Evolutionary conservation across 805 yeast genomes (phyloP).

Genomic region (Zygosaccharomyces pseudorouxii): DNA sequence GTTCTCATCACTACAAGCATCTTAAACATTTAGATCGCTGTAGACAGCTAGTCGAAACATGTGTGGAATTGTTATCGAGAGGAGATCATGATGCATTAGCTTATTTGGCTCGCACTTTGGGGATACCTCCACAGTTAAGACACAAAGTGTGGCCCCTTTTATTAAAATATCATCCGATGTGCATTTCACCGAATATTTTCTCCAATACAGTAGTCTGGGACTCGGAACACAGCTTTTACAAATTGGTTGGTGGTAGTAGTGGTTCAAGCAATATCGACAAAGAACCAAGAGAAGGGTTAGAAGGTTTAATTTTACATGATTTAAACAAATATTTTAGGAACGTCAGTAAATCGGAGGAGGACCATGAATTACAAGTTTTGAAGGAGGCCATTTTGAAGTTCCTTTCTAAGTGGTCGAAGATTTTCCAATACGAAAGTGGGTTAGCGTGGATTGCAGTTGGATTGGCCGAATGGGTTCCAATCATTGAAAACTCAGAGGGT

Average conservation of each 20-base stretch:
- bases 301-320: conserved; percentile 48
- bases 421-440: conserved; percentile 74
- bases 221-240: conserved; percentile 12
- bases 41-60: conserved; percentile 40
- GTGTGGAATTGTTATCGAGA: conserved; percentile 50
- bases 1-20: conserved; percentile 28
- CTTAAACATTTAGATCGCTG: conserved; percentile 28
- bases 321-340: conserved; percentile 49
- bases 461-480: conserved; percentile 85
- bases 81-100: conserved; percentile 75
- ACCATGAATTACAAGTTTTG: conserved; percentile 45
- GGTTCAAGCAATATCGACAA: conserved; percentile 10
- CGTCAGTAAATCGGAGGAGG: conserved; percentile 5
- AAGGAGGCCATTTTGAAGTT: conserved; percentile 61
- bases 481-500: conserved; percentile 28
- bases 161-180: conserved; percentile 80
- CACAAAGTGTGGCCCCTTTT: conserved; percentile 81
- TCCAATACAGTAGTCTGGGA: conserved; percentile 44
- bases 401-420: conserved; percentile 70
- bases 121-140: conserved; percentile 79
- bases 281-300: conserved; percentile 21
- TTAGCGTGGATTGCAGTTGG: conserved; percentile 85
- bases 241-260: conserved; percentile 9
- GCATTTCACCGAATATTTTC: conserved; percentile 64
- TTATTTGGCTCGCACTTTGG: conserved; percentile 71